Base-by-base conservation (phyloP, 2,329 filamentous ascomycete genomes). In the Tothia fuscella region DNA sequence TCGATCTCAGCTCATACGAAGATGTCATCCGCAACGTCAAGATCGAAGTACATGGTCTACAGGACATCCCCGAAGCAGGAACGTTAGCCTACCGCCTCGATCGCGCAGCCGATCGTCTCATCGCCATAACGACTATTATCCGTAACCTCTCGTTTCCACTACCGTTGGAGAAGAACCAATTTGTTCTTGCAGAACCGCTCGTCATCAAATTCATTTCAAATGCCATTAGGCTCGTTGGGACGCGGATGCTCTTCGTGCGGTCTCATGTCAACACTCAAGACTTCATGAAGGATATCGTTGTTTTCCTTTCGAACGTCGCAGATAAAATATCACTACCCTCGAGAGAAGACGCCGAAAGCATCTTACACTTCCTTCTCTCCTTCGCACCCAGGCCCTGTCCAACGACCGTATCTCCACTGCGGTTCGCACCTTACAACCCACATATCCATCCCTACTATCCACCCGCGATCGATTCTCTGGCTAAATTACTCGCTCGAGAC, bases 231-330 rank as follows among this genome's bases (percentile, higher is more conserved):
- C 84, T 91, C 50, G 70, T 96, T 12, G 91, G 89, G 22, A 95
- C 88, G 3, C 80, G 87, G 12, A 86, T 86, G 51, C 84, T 89
- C 71, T 72, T 96, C 22, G 65, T 96, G 31, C 78, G 86, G 29
- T 85, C 79, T 3, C 74, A 91, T 49, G 70, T 74, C 54, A 94
- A 95, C 60, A 91, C 83, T 0, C 67, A 95, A 49, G 91, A 98
- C 60, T 89, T 96, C 53, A 93, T 95, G 84, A 98, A 98, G 63
- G 91, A 98, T 58, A 69, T 87, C 22, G 76, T 96, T 44, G 80
- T 86, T 13, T 78, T 93, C 50, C 68, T 98, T 42, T 95, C 89
- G 43, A 96, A 98, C 58, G 76, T 93, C 36, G 79, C 87, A 6
- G 77, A 83, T 35, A 74, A 76, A 7, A 74, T 96, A 40, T 81